Evolutionary conservation across 2,329 filamentous ascomycete genomes (phyloP).

Genomic region (Colletotrichum tropicale): DNA sequence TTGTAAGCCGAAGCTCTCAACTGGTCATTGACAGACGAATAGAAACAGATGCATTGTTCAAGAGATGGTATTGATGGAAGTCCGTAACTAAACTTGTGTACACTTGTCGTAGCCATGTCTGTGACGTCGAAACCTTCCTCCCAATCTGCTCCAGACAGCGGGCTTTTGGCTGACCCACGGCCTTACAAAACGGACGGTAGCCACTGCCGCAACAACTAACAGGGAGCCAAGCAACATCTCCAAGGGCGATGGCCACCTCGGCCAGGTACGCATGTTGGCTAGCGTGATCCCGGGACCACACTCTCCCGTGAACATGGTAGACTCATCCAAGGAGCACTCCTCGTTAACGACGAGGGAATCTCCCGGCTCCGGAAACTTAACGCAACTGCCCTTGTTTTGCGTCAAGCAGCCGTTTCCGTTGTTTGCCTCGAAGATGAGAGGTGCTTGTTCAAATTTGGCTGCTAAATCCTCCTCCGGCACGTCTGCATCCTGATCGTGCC

Average conservation of each 20-base stretch:
- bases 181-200: background rate
- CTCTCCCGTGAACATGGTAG: background rate
- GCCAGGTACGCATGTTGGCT: background rate
- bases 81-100: background rate
- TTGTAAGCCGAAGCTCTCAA: no score
- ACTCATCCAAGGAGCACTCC: background rate
- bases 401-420: background rate
- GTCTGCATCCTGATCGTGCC: background rate
- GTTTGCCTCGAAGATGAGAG: background rate
- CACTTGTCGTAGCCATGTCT: background rate
- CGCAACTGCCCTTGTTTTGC: background rate
- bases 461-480: background rate
- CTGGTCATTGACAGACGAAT: background rate
- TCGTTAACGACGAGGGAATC: background rate
- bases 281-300: background rate
- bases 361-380: background rate
- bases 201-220: background rate
- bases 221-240: background rate
- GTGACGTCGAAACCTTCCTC: background rate
- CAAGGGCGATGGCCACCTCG: background rate
- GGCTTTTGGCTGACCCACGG: background rate
- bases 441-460: background rate
- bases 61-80: background rate
- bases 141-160: background rate
- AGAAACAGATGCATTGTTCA: rapidly evolving